Base-by-base conservation (phyloP, 441 rosid genomes). In the Pelargonium fulgidum region DNA sequence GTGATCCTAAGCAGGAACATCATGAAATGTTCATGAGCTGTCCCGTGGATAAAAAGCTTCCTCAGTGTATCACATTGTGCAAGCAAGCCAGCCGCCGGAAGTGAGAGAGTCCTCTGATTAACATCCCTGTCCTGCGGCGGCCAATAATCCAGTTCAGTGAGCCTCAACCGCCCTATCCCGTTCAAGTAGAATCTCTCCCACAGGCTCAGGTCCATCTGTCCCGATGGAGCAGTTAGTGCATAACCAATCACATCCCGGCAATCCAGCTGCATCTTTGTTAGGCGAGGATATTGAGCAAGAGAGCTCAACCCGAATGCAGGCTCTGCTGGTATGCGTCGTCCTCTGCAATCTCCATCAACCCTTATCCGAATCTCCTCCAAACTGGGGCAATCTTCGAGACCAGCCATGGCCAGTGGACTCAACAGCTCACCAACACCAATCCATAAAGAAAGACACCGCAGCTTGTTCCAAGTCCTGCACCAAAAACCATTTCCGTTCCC, bases 171-270 rank as follows among this genome's bases (percentile, higher is more conserved):
- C 66, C 85, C 85, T 0, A 94, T 87, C 29, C 92, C 94, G 0
- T 80, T 81, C 72, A 94, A 79, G 83, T 85, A 90, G 80, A 85
- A 87, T 65, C 99, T 86, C 82, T 94, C 99, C 97, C 97, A 94
- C 76, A 87, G 72, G 81, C 89, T 91, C 75, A 94, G 61, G 79
- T 94, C 97, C 91, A 88, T 87, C 75, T 88, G 86, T 64, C 89
- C 92, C 0, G 90, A 86, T 0, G 99, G 97, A 3, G 99, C 96
- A 0, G 97, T 90, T 0, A 91, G 75, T 0, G 81, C 93, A 52
- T 52, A 89, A 7, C 99, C 97, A 22, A 88, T 79, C 0, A 88
- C 85, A 65, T 88, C 96, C 0, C 90, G 78, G 29, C 92, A 93
- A 71, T 91, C 93, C 80, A 91, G 62, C 67, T 81, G 83, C 99